Percentiles rank a stretch among this genome's conserved stretches.
These are phyloP conservation scores for Hanseniaspora lachancei DNA, from an alignment of 805 yeast genomes.

Conservation along the genomic window DNA sequence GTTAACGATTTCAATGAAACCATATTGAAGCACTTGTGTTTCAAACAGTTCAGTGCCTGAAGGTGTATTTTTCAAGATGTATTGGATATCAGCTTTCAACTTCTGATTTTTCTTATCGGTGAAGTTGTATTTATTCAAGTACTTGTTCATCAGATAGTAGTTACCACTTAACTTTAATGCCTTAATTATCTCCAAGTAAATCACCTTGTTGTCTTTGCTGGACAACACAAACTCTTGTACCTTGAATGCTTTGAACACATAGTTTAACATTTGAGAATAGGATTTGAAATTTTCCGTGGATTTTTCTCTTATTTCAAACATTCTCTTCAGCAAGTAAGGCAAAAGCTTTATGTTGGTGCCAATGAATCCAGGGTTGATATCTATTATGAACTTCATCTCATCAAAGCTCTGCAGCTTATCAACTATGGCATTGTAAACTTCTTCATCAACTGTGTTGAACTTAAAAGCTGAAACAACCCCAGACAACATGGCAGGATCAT, in stretches of 20 bases:
- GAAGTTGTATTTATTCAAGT: background rate
- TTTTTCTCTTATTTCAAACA: background rate
- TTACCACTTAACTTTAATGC: constrained; percentile 6
- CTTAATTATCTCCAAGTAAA: background rate
- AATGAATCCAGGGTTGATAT: background rate
- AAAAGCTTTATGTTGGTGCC: background rate
- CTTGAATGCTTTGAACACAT: background rate
- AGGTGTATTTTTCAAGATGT: background rate
- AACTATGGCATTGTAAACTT: background rate
- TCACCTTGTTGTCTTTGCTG: background rate
- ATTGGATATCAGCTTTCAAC: background rate
- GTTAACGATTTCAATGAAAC: constrained; percentile 5
- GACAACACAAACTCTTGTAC: background rate
- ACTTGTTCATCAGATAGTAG: constrained; percentile 3
- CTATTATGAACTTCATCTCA: constrained; percentile 5
- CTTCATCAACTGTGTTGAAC: background rate
- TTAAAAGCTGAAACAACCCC: constrained; percentile 4
- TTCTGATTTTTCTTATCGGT: background rate
- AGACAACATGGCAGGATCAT: background rate
- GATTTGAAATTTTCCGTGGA: background rate
- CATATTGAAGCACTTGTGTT: constrained; percentile 2
- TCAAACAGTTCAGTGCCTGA: background rate
- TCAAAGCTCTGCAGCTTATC: background rate
- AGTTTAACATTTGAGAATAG: background rate
- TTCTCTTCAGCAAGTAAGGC: background rate